Evolutionary conservation across 140 eudicot genomes (phyloP).

Genomic region (Flaveria floridana): DNA sequence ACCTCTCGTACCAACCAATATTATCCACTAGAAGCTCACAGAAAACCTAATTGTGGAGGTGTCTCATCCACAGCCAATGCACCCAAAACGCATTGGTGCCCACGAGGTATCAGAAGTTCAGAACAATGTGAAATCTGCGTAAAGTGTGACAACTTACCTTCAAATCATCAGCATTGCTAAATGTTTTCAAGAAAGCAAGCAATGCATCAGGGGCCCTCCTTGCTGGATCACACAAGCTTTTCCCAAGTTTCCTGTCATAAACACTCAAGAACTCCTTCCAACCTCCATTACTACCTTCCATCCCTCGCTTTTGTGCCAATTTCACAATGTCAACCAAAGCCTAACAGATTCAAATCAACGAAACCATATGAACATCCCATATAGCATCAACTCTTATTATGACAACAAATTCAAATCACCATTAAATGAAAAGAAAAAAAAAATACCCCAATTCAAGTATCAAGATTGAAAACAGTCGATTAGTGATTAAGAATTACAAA

Average conservation of each 20-base stretch:
- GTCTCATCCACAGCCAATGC: no score
- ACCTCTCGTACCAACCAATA: no score
- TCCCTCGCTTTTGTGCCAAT: slow-evolving; percentile 66
- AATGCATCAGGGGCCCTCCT: slow-evolving; percentile 55
- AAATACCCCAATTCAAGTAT: background rate
- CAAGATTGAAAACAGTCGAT: background rate
- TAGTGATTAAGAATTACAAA: background rate
- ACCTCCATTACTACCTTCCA: slow-evolving; percentile 73
- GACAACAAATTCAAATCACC: background rate
- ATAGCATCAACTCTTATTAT: background rate
- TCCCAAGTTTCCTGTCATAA: slow-evolving; percentile 63
- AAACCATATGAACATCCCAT: slow-evolving; percentile 1
- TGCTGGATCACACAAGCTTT: slow-evolving; percentile 83
- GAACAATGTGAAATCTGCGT: background rate
- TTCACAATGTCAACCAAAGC: slow-evolving; percentile 76
- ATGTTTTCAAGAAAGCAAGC: slow-evolving; percentile 66
- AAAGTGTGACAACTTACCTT: slow-evolving; percentile 37
- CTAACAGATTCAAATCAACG: slow-evolving; percentile 33
- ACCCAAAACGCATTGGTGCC: no score
- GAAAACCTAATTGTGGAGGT: no score
- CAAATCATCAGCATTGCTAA: slow-evolving; percentile 53
- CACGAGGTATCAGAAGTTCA: no score
- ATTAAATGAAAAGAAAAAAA: background rate
- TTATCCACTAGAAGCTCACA: no score
- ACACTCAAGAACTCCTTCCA: slow-evolving; percentile 82